Evolutionary conservation across 768 basidiomycete genomes (phyloP), one percentile per base, ranked within the genome.

Genomic region (Suillus subluteus): DNA sequence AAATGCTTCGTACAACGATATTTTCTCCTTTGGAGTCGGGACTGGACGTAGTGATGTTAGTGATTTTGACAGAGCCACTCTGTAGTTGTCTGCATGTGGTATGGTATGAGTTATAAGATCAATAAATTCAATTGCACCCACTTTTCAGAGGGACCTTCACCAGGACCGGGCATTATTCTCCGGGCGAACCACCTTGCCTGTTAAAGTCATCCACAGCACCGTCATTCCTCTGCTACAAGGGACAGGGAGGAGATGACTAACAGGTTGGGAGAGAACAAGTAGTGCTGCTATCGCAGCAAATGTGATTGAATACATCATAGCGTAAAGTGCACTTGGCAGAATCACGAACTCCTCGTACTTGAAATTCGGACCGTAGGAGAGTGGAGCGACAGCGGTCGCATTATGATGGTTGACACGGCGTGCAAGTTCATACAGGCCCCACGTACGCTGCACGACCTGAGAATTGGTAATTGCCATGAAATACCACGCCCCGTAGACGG

Each of bases 301-400:
- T 76, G 80, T 72, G 11, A 82, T 48, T n/a, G 83, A 80, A 15
- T 82, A 64, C 2, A 83, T 15, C 6, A 83, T 55, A 15, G 86
- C 81, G n/a, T 79, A 71, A 5, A 87, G 6, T 30, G 73, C 74
- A 41, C 79, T 81, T 5, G 77, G 73, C 59, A 79, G 81, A 4
- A 76, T 79, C 69, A 85, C 23, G 65, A 91, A 91, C 75, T 96
- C 95, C 62, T 88, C 87, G 74, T 96, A 97, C 55, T 79, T 80
- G 81, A 98, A 95, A 3, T 84, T 72, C 0, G 87, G 80, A 6
- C 93, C 96, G 72, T 96, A 96, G 16, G 76, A 61, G 2, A 73
- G 65, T 41, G 64, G 68, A 50, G 68, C 62, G 32, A 71, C 54
- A 13, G 75, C 64, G 66, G 64, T 67, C 68, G 64, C 62, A 40